Evolutionary conservation across 768 basidiomycete species (phyloP).

Genomic region (Lentinula aciculospora): DNA sequence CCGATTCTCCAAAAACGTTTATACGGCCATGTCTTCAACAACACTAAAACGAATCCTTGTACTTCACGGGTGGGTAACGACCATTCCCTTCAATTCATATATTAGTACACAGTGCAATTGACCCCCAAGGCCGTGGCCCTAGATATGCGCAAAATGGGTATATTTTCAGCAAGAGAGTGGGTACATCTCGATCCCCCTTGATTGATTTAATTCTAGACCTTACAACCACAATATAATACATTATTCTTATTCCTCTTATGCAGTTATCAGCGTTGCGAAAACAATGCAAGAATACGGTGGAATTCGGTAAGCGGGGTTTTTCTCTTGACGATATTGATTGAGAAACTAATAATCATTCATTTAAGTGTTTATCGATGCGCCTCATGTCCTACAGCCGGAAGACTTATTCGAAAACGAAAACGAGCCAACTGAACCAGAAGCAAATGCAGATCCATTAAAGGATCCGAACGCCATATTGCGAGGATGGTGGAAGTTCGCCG

Average conservation of each 20-base stretch:
- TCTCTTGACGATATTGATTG: background rate
- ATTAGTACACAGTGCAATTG: background rate
- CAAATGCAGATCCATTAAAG: conserved; percentile 42
- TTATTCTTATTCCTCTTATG: no score
- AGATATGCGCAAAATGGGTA: conserved; percentile 3
- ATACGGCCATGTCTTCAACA: background rate
- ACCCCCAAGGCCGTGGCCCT: background rate
- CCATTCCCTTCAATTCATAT: background rate
- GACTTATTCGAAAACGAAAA: conserved; percentile 35
- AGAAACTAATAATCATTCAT: background rate
- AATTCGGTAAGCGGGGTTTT: background rate
- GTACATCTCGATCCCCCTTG: background rate
- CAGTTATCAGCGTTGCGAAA: conserved; percentile 2
- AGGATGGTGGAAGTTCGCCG: conserved; percentile 59
- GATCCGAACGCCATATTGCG: conserved; percentile 31
- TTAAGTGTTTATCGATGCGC: conserved; percentile 71
- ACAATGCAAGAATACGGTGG: conserved; percentile 3
- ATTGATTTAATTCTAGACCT: background rate
- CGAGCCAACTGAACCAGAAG: conserved; percentile 19
- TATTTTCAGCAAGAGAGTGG: conserved; percentile 3
- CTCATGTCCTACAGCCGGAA: conserved; percentile 57
- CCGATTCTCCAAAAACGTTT: background rate
- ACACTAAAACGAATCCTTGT: conserved; percentile 2
- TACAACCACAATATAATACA: background rate
- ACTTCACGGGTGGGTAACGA: conserved; percentile 1